Conservation (phyloP, 129 eudicot genomes). For the Apium graveolens region DNA sequence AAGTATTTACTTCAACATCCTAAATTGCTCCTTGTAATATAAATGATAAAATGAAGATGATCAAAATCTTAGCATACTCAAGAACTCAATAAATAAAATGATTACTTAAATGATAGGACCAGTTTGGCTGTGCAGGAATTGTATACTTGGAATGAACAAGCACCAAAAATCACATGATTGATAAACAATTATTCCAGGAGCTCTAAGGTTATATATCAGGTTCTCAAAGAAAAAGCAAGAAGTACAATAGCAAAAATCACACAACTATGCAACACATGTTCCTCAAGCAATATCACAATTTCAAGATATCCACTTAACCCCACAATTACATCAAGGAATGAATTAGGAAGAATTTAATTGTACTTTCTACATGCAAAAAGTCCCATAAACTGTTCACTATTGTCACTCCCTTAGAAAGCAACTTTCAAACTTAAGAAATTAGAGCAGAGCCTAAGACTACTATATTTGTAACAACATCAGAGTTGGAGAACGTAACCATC, state of each 20-base stretch:
- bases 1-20: background rate
- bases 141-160: background rate
- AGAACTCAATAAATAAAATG: background rate
- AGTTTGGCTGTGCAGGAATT: background rate
- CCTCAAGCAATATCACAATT: background rate
- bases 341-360: background rate
- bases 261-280: background rate
- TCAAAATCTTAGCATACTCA: background rate
- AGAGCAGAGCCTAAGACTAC: background rate
- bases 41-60: background rate
- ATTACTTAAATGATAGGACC: background rate
- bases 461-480: background rate
- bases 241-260: background rate
- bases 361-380: background rate
- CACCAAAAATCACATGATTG: background rate
- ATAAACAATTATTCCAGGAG: background rate
- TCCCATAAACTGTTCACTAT: background rate
- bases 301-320: background rate
- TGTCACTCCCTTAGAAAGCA: background rate
- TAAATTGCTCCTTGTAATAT: background rate
- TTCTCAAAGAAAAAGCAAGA: background rate
- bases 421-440: background rate
- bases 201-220: background rate
- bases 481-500: background rate
- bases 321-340: background rate